These are phyloP conservation scores for Pyricularia sp. DNA, from an alignment of 2,329 filamentous ascomycete species.

Conservation along the genomic window DNA sequence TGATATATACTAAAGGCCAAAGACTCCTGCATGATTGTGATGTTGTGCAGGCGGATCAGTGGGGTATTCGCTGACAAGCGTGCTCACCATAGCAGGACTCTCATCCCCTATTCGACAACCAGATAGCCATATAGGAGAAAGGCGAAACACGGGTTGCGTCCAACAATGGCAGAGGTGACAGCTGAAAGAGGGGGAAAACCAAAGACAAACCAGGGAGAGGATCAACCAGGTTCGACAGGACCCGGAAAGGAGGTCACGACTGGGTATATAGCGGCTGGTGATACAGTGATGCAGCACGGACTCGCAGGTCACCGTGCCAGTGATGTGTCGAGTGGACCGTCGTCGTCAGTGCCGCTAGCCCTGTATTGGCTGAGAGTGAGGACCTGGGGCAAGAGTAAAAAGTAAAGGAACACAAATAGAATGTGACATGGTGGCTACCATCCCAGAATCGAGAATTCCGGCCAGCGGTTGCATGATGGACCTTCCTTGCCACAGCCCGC, in stretches of 20 bases:
- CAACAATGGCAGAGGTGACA: slow-evolving; percentile 26
- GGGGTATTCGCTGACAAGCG: background rate
- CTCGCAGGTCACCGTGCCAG: slow-evolving; percentile 14
- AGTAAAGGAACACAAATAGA: background rate
- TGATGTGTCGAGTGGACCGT: slow-evolving; percentile 24
- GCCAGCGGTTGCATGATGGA: background rate
- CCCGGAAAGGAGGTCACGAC: slow-evolving; percentile 8
- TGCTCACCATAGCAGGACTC: slow-evolving; percentile 8
- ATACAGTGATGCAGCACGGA: slow-evolving; percentile 17
- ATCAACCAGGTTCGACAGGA: slow-evolving; percentile 11
- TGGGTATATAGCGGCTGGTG: slow-evolving; percentile 47
- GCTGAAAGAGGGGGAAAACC: slow-evolving; percentile 16
- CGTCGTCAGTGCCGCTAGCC: slow-evolving; percentile 16
- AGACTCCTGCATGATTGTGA: slow-evolving; percentile 27
- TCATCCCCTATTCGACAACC: slow-evolving; percentile 18
- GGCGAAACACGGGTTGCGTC: slow-evolving; percentile 37
- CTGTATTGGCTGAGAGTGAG: slow-evolving; percentile 16
- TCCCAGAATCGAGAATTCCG: background rate
- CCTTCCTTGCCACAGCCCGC: background rate
- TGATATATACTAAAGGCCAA: slow-evolving; percentile 12
- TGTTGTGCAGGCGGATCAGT: slow-evolving; percentile 4
- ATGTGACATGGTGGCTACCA: background rate
- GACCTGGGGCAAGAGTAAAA: slow-evolving; percentile 4
- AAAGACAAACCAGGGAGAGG: slow-evolving; percentile 10
- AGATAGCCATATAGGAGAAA: slow-evolving; percentile 7